Conservation (phyloP, 768 basidiomycete genomes). For the Termitomyces sp. region DNA sequence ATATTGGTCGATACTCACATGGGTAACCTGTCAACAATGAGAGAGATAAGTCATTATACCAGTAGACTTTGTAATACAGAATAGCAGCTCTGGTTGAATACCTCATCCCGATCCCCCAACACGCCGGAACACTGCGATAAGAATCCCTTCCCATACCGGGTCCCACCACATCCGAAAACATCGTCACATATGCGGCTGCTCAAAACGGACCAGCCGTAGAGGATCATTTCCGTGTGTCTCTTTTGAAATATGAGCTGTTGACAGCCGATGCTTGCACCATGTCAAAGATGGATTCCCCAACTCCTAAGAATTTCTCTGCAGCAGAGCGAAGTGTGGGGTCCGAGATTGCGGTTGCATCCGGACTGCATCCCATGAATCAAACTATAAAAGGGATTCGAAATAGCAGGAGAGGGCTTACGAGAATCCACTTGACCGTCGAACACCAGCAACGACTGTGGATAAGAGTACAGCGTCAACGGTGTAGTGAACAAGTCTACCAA, state of each 20-base stretch:
- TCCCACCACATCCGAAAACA: not conserved
- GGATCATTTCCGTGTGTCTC: constrained; percentile 33
- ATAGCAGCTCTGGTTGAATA: constrained; percentile 10
- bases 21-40: not conserved
- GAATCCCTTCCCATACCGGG: not conserved
- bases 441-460: constrained; percentile 87
- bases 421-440: constrained; percentile 87
- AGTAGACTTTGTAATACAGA: constrained; percentile 9
- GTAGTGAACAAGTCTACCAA: constrained; percentile 80
- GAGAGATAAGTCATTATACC: not conserved
- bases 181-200: too few species aligned
- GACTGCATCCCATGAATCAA: constrained; percentile 32
- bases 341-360: constrained; percentile 61
- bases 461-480: constrained; percentile 79
- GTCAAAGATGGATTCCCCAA: constrained; percentile 89
- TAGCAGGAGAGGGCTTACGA: constrained; percentile 48
- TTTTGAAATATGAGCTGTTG: constrained; percentile 79
- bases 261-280: constrained; percentile 81
- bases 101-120: constrained; percentile 5
- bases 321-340: constrained; percentile 74
- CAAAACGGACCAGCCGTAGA: constrained; percentile 7
- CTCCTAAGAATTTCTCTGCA: constrained; percentile 75
- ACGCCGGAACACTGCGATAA: not conserved
- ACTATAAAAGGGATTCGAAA: constrained; percentile 2
- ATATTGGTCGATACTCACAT: not conserved